phyloP scores from a whole-genome alignment of 2,329 filamentous ascomycete genomes.

The Calonectria honghensis region DNA sequence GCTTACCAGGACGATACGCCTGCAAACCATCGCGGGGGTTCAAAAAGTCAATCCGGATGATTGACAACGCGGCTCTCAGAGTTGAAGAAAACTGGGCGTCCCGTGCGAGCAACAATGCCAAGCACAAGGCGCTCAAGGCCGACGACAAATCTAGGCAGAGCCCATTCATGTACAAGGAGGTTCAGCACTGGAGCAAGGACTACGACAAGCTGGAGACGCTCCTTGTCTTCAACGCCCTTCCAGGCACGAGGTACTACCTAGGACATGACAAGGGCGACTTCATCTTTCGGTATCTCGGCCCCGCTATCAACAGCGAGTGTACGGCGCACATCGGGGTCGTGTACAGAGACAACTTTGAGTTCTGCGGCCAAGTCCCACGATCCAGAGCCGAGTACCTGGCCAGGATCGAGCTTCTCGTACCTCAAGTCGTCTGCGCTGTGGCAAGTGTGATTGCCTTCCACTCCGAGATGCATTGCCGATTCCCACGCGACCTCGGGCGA shows the following conservation, averaged over 20 bases:
- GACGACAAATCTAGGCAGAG: constrained; percentile 4
- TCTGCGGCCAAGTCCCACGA: constrained; percentile 52
- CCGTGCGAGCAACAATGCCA: not conserved
- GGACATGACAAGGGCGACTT: constrained; percentile 52
- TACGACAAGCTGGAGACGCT: not conserved
- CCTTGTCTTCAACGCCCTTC: constrained; percentile 23
- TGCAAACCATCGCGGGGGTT: not conserved
- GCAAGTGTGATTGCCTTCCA: constrained; percentile 44
- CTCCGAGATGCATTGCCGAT: not conserved
- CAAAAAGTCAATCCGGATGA: not conserved
- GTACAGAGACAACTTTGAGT: constrained; percentile 21
- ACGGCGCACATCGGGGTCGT: not conserved
- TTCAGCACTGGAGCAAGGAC: not conserved
- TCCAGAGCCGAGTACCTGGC: constrained; percentile 40
- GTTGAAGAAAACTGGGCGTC: constrained; percentile 30
- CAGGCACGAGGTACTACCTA: constrained; percentile 49
- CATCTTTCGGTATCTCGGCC: constrained; percentile 52
- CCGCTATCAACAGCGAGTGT: not conserved
- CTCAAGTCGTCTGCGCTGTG: constrained; percentile 43
- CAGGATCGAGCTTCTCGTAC: constrained; percentile 41
- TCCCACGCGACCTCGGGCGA: not conserved
- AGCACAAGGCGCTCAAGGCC: not conserved
- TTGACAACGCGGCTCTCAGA: constrained; percentile 9
- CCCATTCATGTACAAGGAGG: not conserved
- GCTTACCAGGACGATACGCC: not conserved